These are phyloP conservation scores for Isabelozyma pseudorhagii DNA, from an alignment of 805 yeast genomes.

Conservation along the genomic window DNA sequence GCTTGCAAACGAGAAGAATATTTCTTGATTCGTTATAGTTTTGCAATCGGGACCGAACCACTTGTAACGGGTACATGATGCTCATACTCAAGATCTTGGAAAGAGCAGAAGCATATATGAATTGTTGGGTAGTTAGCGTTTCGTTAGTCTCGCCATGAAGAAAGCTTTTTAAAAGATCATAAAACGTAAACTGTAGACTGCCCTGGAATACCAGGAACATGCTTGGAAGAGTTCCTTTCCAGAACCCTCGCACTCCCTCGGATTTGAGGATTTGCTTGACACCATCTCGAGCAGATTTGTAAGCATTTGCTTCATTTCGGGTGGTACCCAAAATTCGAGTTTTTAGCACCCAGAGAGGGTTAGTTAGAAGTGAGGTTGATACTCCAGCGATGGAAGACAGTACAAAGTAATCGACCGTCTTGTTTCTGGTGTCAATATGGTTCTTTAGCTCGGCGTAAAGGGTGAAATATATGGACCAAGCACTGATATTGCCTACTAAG, in stretches of 20 bases:
- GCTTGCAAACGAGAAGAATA: conserved; percentile 26
- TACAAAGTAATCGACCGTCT: conserved; percentile 28
- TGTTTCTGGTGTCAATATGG: conserved; percentile 5
- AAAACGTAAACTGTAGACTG: conserved; percentile 80
- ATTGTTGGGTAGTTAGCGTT: conserved; percentile 50
- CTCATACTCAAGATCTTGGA: conserved; percentile 70
- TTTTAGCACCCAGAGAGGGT: conserved; percentile 94
- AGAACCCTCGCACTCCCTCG: conserved; percentile 63
- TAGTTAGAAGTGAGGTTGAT: conserved; percentile 72
- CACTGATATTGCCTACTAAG: conserved; percentile 74
- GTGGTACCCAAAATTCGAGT: conserved; percentile 76
- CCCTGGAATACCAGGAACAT: conserved; percentile 85
- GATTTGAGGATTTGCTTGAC: conserved; percentile 39
- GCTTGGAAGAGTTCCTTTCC: conserved; percentile 75
- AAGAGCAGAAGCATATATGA: conserved; percentile 60
- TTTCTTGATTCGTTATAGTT: conserved; percentile 20
- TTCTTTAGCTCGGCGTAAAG: conserved; percentile 63
- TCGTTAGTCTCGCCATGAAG: conserved; percentile 7
- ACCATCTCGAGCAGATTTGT: conserved; percentile 58
- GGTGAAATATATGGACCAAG: conserved; percentile 88
- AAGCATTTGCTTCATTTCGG: conserved; percentile 45
- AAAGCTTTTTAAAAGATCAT: conserved; percentile 67
- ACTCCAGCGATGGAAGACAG: conserved; percentile 60
- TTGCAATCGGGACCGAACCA: conserved; percentile 75
- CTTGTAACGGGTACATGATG: conserved; percentile 79